Percentiles rank a stretch among this genome's conserved stretches.
Conservation (phyloP, 345 rosid genomes). For the Lepidium sativum region DNA sequence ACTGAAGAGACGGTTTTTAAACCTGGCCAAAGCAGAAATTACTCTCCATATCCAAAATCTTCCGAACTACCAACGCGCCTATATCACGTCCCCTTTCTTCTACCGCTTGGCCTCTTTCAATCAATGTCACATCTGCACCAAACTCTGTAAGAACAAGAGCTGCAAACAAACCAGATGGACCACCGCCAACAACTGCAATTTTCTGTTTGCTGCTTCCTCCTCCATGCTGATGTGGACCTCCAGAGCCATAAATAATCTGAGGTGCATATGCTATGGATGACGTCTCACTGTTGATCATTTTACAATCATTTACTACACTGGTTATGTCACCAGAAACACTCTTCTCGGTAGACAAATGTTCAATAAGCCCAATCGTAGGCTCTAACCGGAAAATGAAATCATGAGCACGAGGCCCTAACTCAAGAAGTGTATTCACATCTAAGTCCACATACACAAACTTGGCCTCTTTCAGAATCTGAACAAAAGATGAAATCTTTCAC, state of each 20-base stretch:
- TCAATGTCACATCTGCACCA: slow-evolving; percentile 86
- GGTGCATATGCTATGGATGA: slow-evolving; percentile 13
- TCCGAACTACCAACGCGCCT: slow-evolving; percentile 78
- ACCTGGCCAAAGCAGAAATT: slow-evolving; percentile 99
- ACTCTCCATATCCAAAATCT: slow-evolving; percentile 73
- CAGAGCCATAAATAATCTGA: slow-evolving; percentile 11
- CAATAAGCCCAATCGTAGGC: slow-evolving; percentile 62
- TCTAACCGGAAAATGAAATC: slow-evolving; percentile 73
- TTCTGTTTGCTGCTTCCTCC: slow-evolving; percentile 39
- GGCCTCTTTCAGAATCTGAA: slow-evolving; percentile 69
- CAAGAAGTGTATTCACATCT: slow-evolving; percentile 65
- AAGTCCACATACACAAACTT: slow-evolving; percentile 88
- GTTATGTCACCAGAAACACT: slow-evolving; percentile 44
- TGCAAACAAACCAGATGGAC: slow-evolving; percentile 94
- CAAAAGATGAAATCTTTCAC: slow-evolving; percentile 16
- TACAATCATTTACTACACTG: slow-evolving; percentile 42
- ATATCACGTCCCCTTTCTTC: slow-evolving; percentile 93
- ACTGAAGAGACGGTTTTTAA: neutral
- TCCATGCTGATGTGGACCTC: slow-evolving; percentile 17
- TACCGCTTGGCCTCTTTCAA: slow-evolving; percentile 94
- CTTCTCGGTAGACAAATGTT: slow-evolving; percentile 41
- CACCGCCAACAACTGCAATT: slow-evolving; percentile 81
- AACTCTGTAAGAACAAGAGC: slow-evolving; percentile 87
- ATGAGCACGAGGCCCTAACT: slow-evolving; percentile 71
- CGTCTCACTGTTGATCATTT: slow-evolving; percentile 13